Evolutionary conservation across 441 rosid species (phyloP).

Genomic region (Populus trichocarpa): DNA sequence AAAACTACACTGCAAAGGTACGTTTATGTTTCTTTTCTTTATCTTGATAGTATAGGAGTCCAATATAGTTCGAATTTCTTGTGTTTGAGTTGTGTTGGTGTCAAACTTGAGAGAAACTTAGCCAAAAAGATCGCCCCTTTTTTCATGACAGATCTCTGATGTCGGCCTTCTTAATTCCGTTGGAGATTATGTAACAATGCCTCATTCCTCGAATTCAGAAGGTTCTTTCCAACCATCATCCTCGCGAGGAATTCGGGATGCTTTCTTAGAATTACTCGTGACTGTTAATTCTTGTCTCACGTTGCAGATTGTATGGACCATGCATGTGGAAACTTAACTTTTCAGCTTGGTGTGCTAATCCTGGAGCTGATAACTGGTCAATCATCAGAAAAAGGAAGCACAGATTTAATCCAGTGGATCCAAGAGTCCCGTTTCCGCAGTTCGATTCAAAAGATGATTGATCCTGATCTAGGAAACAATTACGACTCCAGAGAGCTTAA

Average conservation of each 20-base stretch:
- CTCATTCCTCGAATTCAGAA: constrained; percentile 26
- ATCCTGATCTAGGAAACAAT: constrained; percentile 77
- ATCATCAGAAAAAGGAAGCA: constrained; percentile 65
- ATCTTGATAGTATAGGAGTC: neutral
- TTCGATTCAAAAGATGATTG: constrained; percentile 76
- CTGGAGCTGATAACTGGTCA: constrained; percentile 85
- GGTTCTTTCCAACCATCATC: constrained; percentile 35
- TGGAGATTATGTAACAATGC: constrained; percentile 22
- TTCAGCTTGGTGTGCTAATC: constrained; percentile 81
- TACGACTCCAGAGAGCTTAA: constrained; percentile 62
- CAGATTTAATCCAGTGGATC: constrained; percentile 74
- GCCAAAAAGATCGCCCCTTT: neutral
- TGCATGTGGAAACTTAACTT: constrained; percentile 49
- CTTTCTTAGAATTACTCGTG: neutral
- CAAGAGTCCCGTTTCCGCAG: constrained; percentile 55
- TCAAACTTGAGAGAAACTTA: neutral
- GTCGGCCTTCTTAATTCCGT: constrained; percentile 48
- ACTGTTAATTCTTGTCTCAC: neutral
- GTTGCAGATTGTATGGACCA: constrained; percentile 41
- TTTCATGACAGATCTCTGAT: constrained; percentile 53
- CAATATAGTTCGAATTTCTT: neutral
- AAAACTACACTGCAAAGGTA: constrained; percentile 80
- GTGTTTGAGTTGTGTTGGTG: neutral
- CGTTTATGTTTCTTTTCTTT: neutral
- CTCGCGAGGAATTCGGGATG: neutral